Evolutionary conservation across 2,329 filamentous ascomycete genomes (phyloP), one percentile per base, ranked within the genome.

Genomic region (Bipolaris victoriae): DNA sequence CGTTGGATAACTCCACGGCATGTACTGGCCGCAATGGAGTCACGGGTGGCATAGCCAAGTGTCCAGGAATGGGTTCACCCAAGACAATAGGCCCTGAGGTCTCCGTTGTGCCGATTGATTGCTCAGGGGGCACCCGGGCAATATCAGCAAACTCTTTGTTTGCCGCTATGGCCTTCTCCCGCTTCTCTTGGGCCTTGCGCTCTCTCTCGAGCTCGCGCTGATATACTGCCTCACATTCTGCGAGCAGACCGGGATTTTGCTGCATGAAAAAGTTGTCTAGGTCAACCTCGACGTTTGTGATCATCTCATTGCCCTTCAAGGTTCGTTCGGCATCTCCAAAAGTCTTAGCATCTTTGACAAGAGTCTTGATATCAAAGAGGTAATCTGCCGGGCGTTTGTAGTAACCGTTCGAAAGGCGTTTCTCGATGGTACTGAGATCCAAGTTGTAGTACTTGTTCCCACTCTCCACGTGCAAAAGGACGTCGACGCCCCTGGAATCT

Each of bases 381-480:
- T 97, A 99, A 73, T 97, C 94, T 67, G 89, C 89, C 0, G 93
- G 91, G 10, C 93, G 87, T 66, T 92, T 91, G 77, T 99, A 99
- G 77, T 92, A 99, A 5, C 95, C 95, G 74, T 99, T 98, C 4
- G 92, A 96, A 33, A 99, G 82, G n/a, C 95, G 88, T 74, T 97
- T 92, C 79, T 99, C 95, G 51, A 99, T 97, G 1, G 90, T 94
- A 3, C 89, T 89, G 10, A 94, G 90, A 71, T 98, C 93, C 44
- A 99, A 81, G 66, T 99, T 99, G 81, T 97, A 98, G 76, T 89
- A 98, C 75, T 93, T 95, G 75, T 95, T 97, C 55, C 87, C 87
- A 1, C 87, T 91, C 1, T 84, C 83, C 5, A 86, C 87, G 5
- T 98, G 90, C 37, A 87, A 82, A 43, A 99, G 80, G 15, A 93